Base-by-base conservation (phyloP, 2,329 filamentous ascomycete species). In the Zymoseptoria tritici region DNA sequence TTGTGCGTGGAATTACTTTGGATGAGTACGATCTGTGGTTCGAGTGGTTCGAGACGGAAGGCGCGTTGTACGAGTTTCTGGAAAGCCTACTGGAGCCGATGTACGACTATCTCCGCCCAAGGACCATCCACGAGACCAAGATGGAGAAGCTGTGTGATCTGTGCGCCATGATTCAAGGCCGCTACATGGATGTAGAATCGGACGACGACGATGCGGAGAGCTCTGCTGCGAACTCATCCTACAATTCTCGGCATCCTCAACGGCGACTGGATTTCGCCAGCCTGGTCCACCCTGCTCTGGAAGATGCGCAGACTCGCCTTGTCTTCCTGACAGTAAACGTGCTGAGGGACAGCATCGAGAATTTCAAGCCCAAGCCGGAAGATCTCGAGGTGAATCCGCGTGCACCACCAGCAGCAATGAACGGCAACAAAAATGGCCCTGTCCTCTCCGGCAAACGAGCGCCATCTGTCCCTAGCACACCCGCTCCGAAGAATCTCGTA, bases 1-100 rank as follows among this genome's bases (percentile, higher is more conserved):
- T 86, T 65, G 80, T 86, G 57, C 82, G 84, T 56, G 83, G 83
- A 3, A 81, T 88, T 16, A 88, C 85, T 64, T 74, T 85, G 57
- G 85, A 88, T 64, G 85, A 88, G 69, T 85, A 85, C 68, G 84
- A 86, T 57, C 74, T 88, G 7, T 88, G 85, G 84, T 78, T 78
- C 4, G 83, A 86, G 69, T 86, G 84, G 84, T 86, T 87, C 62
- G 81, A 85, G 61, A 83, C 81, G 3, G 82, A 86, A 60, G 81
- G 79, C 24, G 83, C 81, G 2, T 70, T 87, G 6, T 85, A 88
- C 67, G 83, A 87, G 60, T 88, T 86, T 63, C 75, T 88, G 1
- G 85, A 88, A 70, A 81, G 83, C 19, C 77, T 88, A 53, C 86
- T 85, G 69, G 85, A 88, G 70, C 85, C 85, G 2, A 76, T 88